phyloP scores from a whole-genome alignment of 2,329 filamentous ascomycete genomes.

The Eutypella sp. region DNA sequence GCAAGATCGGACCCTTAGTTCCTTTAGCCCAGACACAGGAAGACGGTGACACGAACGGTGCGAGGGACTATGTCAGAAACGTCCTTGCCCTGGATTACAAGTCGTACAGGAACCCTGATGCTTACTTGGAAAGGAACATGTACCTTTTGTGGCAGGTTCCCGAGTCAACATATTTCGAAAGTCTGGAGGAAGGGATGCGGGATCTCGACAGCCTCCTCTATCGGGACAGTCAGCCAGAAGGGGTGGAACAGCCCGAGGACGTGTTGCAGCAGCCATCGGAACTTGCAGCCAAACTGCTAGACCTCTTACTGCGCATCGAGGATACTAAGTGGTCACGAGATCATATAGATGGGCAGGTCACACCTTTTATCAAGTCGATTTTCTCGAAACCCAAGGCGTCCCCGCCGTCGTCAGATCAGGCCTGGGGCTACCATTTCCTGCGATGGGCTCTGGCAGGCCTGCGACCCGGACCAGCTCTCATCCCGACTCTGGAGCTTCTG shows the following conservation, averaged over 20 bases:
- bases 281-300: slow-evolving; percentile 10
- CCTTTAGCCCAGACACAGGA: background rate
- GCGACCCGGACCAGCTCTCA: slow-evolving; percentile 17
- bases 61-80: background rate
- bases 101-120: background rate
- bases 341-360: slow-evolving; percentile 9
- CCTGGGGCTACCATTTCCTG: slow-evolving; percentile 23
- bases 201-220: slow-evolving; percentile 3
- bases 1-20: background rate
- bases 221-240: background rate
- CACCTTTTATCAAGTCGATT: slow-evolving; percentile 18
- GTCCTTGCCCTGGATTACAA: background rate
- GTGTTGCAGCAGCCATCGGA: slow-evolving; percentile 4
- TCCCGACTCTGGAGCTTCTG: slow-evolving; percentile 20
- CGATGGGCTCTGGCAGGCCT: slow-evolving; percentile 23
- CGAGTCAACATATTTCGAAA: background rate
- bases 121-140: slow-evolving; percentile 1
- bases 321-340: slow-evolving; percentile 15
- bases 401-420: slow-evolving; percentile 1
- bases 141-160: slow-evolving; percentile 5
- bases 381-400: slow-evolving; percentile 3
- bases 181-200: slow-evolving; percentile 3
- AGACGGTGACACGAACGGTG: background rate
- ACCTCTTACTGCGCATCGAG: slow-evolving; percentile 9
- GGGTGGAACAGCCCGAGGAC: background rate